Conservation (phyloP, 169 alveolate species). For the Plasmodium knowlesi region DNA sequence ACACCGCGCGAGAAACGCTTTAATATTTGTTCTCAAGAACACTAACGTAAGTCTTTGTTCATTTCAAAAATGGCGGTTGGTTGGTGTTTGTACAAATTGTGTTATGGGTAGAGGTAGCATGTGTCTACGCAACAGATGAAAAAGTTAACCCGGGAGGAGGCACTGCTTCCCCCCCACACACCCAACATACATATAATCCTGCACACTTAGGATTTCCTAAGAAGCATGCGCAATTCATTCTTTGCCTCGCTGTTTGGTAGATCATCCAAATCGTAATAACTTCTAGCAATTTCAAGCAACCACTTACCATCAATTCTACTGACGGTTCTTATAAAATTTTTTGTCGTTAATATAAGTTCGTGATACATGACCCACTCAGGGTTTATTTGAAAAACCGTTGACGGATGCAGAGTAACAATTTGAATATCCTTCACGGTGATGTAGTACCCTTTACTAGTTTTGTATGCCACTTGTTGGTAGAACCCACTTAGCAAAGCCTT, state of each 20-base stretch:
- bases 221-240: constrained; percentile 29
- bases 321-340: constrained; percentile 96
- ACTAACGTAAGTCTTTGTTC: neutral
- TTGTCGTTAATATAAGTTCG: constrained; percentile 97
- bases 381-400: constrained; percentile 93
- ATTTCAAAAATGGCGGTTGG: neutral
- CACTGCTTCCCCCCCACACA: neutral
- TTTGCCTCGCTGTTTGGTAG: constrained; percentile 70
- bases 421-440: constrained; percentile 96
- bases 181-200: too few relatives aligned
- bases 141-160: neutral
- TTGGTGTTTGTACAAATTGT: neutral
- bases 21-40: neutral
- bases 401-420: constrained; percentile 98
- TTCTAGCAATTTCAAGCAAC: constrained; percentile 88
- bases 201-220: neutral
- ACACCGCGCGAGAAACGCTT: neutral
- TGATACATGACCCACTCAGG: constrained; percentile 97
- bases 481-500: constrained; percentile 89
- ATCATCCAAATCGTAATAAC: constrained; percentile 57
- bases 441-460: constrained; percentile 92
- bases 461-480: constrained; percentile 95
- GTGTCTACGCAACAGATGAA: neutral
- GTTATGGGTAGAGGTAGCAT: neutral
- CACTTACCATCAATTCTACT: constrained; percentile 92